Evolutionary conservation across 1,139 yeast species (phyloP).

Genomic region (Suhomyces anneliseae): DNA sequence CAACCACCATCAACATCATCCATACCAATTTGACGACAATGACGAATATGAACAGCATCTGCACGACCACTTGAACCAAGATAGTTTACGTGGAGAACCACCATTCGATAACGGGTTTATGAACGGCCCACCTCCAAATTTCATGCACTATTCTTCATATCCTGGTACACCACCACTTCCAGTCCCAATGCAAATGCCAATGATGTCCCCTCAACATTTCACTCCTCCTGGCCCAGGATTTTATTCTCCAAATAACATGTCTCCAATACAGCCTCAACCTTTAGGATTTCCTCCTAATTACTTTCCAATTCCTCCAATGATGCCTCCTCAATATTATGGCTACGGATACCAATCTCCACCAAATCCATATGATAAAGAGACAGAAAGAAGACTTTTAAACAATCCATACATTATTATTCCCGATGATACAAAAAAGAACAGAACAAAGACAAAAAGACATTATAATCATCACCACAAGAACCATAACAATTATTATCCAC

Average conservation of each 20-base stretch:
- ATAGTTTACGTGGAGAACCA: no score
- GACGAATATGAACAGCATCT: background rate
- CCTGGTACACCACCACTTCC: conserved; percentile 3
- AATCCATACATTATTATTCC: conserved; percentile 36
- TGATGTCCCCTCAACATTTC: conserved; percentile 1
- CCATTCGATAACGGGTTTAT: background rate
- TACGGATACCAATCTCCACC: conserved; percentile 6
- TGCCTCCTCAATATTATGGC: conserved; percentile 3
- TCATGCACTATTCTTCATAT: conserved; percentile 1
- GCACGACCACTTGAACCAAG: no score
- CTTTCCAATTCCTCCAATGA: conserved; percentile 4
- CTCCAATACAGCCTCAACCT: conserved; percentile 3
- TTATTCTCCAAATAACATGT: conserved; percentile 1
- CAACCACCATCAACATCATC: background rate
- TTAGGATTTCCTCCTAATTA: conserved; percentile 7
- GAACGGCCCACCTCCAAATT: background rate
- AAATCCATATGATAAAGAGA: conserved; percentile 26
- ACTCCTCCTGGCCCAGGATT: conserved; percentile 1
- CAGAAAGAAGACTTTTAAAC: conserved; percentile 30
- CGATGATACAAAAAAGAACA: conserved; percentile 14
- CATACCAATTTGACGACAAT: background rate
- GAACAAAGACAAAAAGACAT: conserved; percentile 1
- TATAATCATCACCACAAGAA: background rate
- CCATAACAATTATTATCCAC: background rate
- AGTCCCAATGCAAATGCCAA: conserved; percentile 3